Evolutionary conservation across 768 basidiomycete genomes (phyloP).

Genomic region (Hemileccinum rubropunctum): DNA sequence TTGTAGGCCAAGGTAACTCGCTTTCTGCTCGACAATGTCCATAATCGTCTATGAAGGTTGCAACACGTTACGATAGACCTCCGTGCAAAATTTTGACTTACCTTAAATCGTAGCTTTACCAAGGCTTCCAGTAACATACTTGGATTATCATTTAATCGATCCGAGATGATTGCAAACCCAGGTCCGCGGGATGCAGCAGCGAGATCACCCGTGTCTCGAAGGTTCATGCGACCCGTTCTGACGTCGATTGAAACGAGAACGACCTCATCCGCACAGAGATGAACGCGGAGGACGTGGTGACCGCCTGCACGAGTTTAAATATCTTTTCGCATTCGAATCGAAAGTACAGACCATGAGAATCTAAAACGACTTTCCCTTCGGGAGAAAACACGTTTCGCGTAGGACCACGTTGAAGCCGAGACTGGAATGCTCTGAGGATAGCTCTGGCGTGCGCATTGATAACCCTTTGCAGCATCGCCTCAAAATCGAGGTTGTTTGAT

Average conservation of each 20-base stretch:
- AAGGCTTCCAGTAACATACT: slow-evolving; percentile 54
- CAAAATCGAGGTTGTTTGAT: slow-evolving; percentile 70
- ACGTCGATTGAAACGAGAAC: slow-evolving; percentile 77
- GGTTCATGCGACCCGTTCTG: slow-evolving; percentile 72
- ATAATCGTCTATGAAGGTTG: slow-evolving; percentile 68
- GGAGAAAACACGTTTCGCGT: slow-evolving; percentile 57
- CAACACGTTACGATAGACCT: background rate
- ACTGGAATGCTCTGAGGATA: slow-evolving; percentile 56
- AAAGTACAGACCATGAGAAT: slow-evolving; percentile 48
- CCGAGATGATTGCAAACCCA: slow-evolving; percentile 57
- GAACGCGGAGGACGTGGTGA: slow-evolving; percentile 57
- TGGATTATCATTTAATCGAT: slow-evolving; percentile 71
- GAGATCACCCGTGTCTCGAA: slow-evolving; percentile 80
- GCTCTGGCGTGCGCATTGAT: slow-evolving; percentile 64
- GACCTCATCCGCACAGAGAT: slow-evolving; percentile 73
- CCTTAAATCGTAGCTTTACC: slow-evolving; percentile 57
- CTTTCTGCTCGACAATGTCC: slow-evolving; percentile 81
- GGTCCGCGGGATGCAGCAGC: slow-evolving; percentile 70
- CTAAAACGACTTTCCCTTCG: slow-evolving; percentile 55
- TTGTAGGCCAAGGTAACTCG: slow-evolving; percentile 79
- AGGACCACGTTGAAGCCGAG: slow-evolving; percentile 50
- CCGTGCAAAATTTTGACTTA: slow-evolving; percentile 35
- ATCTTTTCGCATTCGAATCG: background rate
- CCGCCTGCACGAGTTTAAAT: slow-evolving; percentile 40
- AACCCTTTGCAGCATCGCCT: slow-evolving; percentile 59